Base-by-base conservation (phyloP, 345 rosid species). In the Excoecaria cochinchinensis region DNA sequence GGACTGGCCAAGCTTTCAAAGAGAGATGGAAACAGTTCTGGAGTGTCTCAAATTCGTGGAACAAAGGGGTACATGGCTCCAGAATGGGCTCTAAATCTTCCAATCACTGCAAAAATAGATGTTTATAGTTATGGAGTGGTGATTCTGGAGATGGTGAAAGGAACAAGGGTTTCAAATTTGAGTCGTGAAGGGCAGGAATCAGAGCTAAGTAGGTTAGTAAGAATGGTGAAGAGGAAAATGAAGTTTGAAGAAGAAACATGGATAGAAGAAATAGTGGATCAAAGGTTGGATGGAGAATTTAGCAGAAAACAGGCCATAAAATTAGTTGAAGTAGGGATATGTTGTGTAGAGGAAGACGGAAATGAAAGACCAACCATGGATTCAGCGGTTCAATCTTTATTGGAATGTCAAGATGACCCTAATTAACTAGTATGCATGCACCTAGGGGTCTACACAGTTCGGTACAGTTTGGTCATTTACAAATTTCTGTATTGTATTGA, bases 11-110 rank as follows among this genome's bases (percentile, higher is more conserved):
- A 48, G 53, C 19, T 67, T 5, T 1, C 40, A 12, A 21, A 13
- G 8, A 67, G 70, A 50, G 70, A 4, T 12, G 70, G 22, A 16
- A 15, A 6, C 14, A 10, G 17, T 1, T 21, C 39, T 40, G 14
- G 16, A 24, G n/a, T 11, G 46, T 67, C 55, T 46, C 38, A 47
- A 47, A 47, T 67, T 6, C 42, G 55, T 11, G 55, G 70, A 24
- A 67, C 70, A n/a, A 46, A 24, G 40, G 70, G 70, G 11, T 47
- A 67, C 55, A 67, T 67, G 55, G 70, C 70, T 46, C 70, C 70
- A 40, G 70, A 67, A 13, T 67, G 70, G 70, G 25, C 19, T 16
- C 22, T 46, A 13, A 67, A 67, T 46, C 1, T 50, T 12, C 55
- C 52, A 16, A 67, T 67, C 14, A 67, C 70, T 10, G 51, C 70